Evolutionary conservation across 768 basidiomycete species (phyloP).

Genomic region (Leccinum imitatum): DNA sequence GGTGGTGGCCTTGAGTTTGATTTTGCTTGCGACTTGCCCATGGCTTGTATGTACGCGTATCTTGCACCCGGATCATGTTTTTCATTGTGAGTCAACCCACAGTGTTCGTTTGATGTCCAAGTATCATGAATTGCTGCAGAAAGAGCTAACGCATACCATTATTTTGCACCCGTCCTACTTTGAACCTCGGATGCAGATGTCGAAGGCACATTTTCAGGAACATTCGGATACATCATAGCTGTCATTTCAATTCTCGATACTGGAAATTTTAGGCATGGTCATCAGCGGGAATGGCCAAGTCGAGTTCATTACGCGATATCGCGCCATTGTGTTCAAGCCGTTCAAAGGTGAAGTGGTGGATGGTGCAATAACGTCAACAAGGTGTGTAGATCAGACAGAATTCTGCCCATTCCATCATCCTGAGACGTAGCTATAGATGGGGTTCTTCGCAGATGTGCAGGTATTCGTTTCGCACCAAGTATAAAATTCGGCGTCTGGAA

Average conservation of each 20-base stretch:
- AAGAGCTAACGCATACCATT: slow-evolving; percentile 95
- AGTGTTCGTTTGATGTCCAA: not conserved
- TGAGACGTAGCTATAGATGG: slow-evolving; percentile 64
- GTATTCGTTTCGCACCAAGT: slow-evolving; percentile 98
- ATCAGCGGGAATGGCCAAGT: slow-evolving; percentile 91
- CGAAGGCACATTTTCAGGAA: slow-evolving; percentile 95
- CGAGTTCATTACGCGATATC: slow-evolving; percentile 91
- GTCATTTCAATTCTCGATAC: slow-evolving; percentile 89
- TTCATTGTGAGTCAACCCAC: slow-evolving; percentile 57
- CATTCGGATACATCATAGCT: slow-evolving; percentile 92
- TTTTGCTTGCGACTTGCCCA: too few species aligned
- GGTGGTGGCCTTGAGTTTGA: too few species aligned
- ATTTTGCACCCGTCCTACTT: slow-evolving; percentile 99
- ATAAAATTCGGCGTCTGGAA: slow-evolving; percentile 24
- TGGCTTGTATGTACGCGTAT: too few species aligned
- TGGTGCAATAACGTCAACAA: slow-evolving; percentile 91
- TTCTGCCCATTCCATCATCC: not conserved
- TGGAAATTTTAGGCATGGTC: slow-evolving; percentile 90
- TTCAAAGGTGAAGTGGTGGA: slow-evolving; percentile 99
- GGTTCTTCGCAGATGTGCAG: slow-evolving; percentile 93
- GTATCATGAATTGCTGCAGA: slow-evolving; percentile 45
- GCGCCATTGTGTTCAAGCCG: slow-evolving; percentile 97
- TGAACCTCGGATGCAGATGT: slow-evolving; percentile 95
- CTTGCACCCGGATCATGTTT: slow-evolving; percentile 45
- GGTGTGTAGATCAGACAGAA: slow-evolving; percentile 44